These are phyloP conservation scores for Neonectria hederae DNA, from an alignment of 2,329 filamentous ascomycete genomes.

Conservation along the genomic window DNA sequence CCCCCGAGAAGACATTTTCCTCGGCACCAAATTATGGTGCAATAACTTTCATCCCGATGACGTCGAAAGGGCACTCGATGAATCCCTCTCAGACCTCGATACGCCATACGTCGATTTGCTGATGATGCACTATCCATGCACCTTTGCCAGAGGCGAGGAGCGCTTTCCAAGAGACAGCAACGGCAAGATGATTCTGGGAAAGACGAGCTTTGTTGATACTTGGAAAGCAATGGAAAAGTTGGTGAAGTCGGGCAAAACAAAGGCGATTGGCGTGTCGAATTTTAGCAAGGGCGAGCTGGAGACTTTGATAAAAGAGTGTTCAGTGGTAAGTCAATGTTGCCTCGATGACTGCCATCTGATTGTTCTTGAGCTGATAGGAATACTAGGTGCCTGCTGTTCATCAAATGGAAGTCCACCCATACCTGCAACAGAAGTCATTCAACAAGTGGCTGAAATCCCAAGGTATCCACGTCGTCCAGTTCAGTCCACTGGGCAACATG, in stretches of 20 bases:
- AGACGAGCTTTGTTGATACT: conserved; percentile 37
- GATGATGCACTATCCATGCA: conserved; percentile 40
- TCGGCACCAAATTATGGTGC: conserved; percentile 54
- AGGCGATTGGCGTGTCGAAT: conserved; percentile 62
- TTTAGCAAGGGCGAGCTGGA: conserved; percentile 60
- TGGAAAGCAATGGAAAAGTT: conserved; percentile 42
- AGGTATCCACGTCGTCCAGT: conserved; percentile 47
- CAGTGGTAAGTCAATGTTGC: conserved; percentile 42
- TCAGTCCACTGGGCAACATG: conserved; percentile 48
- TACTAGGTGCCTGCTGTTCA: conserved; percentile 36
- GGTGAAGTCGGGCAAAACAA: conserved; percentile 30
- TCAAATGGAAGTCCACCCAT: conserved; percentile 64
- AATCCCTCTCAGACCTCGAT: conserved; percentile 42
- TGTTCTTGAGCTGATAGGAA: no score
- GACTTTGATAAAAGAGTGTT: conserved; percentile 47
- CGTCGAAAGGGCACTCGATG: conserved; percentile 40
- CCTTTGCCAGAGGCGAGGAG: conserved; percentile 30
- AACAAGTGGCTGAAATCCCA: conserved; percentile 35
- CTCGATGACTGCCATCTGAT: no score
- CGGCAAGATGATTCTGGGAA: conserved; percentile 27
- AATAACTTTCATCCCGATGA: conserved; percentile 43
- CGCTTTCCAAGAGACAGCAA: conserved; percentile 17
- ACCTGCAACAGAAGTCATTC: conserved; percentile 51
- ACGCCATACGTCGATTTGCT: conserved; percentile 44
- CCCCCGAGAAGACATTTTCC: conserved; percentile 55